Percentiles rank a stretch among this genome's conserved stretches.
These are phyloP conservation scores for Chrysosporium keratinophilum DNA, from an alignment of 2,329 filamentous ascomycete genomes.

Conservation along the genomic window DNA sequence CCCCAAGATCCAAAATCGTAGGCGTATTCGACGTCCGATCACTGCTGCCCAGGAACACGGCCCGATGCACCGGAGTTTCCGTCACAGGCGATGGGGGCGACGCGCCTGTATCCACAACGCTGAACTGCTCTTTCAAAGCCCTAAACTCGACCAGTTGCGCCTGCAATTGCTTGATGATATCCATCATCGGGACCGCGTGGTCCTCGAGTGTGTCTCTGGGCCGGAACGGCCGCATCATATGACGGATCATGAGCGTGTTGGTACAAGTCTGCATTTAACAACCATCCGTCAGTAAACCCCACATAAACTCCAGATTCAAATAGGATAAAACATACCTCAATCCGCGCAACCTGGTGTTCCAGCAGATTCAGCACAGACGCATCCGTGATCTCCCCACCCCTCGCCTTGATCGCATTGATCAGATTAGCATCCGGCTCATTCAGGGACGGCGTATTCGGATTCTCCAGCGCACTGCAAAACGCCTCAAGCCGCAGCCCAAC, in stretches of 20 bases:
- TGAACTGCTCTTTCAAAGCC: slow-evolving; percentile 33
- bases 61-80: background rate
- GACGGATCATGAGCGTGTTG: slow-evolving; percentile 65
- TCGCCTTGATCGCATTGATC: slow-evolving; percentile 59
- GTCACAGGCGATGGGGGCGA: background rate
- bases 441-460: slow-evolving; percentile 50
- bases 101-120: slow-evolving; percentile 18
- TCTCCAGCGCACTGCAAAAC: slow-evolving; percentile 81
- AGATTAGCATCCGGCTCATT: slow-evolving; percentile 75
- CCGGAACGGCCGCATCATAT: slow-evolving; percentile 62
- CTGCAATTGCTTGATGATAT: slow-evolving; percentile 43
- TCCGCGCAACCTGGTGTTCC: slow-evolving; percentile 88
- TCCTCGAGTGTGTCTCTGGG: slow-evolving; percentile 54
- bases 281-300: slow-evolving; percentile 7
- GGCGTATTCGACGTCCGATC: background rate
- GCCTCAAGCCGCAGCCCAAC: slow-evolving; percentile 83
- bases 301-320: background rate
- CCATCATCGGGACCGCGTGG: slow-evolving; percentile 65
- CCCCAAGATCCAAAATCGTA: background rate
- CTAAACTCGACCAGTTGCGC: slow-evolving; percentile 35
- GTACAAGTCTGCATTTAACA: slow-evolving; percentile 56
- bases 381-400: slow-evolving; percentile 80
- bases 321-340: slow-evolving; percentile 64
- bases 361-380: slow-evolving; percentile 78
- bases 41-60: background rate